Evolutionary conservation across 164 flowering plant species (phyloP).

Genomic region (Tetracentron sinense): DNA sequence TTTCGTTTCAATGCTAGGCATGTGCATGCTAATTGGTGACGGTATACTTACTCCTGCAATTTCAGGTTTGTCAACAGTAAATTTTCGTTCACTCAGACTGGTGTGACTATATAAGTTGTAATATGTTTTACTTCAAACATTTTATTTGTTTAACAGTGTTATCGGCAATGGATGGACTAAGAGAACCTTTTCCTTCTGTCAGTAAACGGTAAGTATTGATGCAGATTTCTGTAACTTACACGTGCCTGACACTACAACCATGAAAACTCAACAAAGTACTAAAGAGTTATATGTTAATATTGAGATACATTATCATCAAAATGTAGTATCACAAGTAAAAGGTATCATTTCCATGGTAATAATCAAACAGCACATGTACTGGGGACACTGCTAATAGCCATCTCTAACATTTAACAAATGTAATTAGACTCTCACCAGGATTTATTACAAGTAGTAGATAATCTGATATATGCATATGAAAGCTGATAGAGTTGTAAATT

Average conservation of each 20-base stretch:
- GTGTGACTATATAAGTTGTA: background rate
- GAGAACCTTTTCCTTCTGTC: conserved; percentile 67
- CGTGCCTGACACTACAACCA: background rate
- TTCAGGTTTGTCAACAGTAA: conserved; percentile 49
- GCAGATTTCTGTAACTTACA: background rate
- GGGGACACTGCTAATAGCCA: background rate
- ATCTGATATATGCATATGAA: no score
- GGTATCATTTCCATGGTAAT: background rate
- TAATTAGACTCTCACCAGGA: background rate
- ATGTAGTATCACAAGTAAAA: no score
- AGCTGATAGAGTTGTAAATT: background rate
- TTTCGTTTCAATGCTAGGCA: conserved; percentile 74
- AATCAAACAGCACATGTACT: background rate
- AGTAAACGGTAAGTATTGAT: conserved; percentile 51
- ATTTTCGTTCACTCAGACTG: background rate
- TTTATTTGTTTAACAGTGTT: conserved; percentile 40
- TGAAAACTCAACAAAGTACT: background rate
- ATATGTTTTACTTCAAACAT: background rate
- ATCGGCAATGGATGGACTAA: conserved; percentile 79
- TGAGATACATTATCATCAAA: no score
- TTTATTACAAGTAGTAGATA: no score
- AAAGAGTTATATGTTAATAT: no score
- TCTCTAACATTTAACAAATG: background rate
- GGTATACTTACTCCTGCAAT: conserved; percentile 91
- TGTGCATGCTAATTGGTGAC: conserved; percentile 90